Evolutionary conservation across 352 stramenopile species (phyloP).

Genomic region (Phytophthora tentaculata): DNA sequence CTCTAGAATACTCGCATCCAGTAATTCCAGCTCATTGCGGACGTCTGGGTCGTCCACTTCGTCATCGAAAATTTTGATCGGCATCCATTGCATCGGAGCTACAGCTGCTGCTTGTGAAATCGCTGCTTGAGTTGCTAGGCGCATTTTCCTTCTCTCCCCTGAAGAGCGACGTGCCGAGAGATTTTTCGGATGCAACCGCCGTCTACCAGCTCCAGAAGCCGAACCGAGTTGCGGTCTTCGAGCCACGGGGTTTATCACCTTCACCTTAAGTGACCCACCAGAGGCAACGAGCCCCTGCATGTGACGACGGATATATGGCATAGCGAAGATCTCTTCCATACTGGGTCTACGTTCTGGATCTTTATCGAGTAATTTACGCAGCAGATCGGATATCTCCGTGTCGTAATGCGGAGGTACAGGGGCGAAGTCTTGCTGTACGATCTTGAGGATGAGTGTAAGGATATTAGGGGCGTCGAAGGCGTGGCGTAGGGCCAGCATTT

Average conservation of each 20-base stretch:
- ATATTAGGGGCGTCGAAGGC: constrained; percentile 89
- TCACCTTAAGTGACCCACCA: constrained; percentile 58
- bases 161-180: constrained; percentile 44
- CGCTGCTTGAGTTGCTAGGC: constrained; percentile 3
- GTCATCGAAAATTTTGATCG: constrained; percentile 35
- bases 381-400: constrained; percentile 55
- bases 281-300: constrained; percentile 75
- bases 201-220: constrained; percentile 33
- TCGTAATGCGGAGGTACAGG: constrained; percentile 68
- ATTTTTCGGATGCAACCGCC: constrained; percentile 54
- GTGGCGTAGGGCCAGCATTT: constrained; percentile 86
- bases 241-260: constrained; percentile 36
- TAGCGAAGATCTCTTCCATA: constrained; percentile 79
- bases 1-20: constrained; percentile 55
- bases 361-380: constrained; percentile 71
- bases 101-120: constrained; percentile 17
- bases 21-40: constrained; percentile 51
- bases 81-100: constrained; percentile 52
- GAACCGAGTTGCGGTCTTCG: constrained; percentile 45
- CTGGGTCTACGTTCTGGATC: constrained; percentile 61
- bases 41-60: constrained; percentile 47
- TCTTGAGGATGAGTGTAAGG: constrained; percentile 84
- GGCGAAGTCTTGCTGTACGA: constrained; percentile 81
- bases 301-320: constrained; percentile 77
- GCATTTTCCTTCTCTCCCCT: constrained; percentile 38